A percentile compares a stretch with the other conserved stretches of the same genome.
Conservation (phyloP, 129 eudicot genomes). For the Helianthus tuberosus region DNA sequence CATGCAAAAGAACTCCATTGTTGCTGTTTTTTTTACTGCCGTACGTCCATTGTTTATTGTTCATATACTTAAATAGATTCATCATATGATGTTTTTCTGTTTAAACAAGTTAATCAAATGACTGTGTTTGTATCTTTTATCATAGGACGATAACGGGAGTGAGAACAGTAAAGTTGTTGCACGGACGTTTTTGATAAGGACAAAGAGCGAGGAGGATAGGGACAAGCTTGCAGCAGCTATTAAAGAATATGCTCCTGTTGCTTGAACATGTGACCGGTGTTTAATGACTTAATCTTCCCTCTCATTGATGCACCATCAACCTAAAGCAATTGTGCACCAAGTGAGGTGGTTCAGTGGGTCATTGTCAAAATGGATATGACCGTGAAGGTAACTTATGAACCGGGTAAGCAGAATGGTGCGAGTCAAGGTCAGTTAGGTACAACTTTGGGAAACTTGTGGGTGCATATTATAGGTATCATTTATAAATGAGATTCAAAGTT, state of each 20-base stretch:
- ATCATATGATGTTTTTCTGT: neutral
- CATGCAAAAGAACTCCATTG: constrained; percentile 74
- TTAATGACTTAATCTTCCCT: neutral
- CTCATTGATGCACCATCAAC: neutral
- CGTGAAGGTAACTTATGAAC: constrained; percentile 3
- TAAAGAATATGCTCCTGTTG: constrained; percentile 76
- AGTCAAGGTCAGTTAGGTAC: constrained; percentile 30
- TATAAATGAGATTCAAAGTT: constrained; percentile 38
- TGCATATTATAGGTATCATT: constrained; percentile 32
- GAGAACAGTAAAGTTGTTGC: constrained; percentile 59
- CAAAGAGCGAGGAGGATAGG: constrained; percentile 76
- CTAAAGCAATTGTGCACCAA: constrained; percentile 3
- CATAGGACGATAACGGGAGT: constrained; percentile 60
- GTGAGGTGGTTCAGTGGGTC: constrained; percentile 20
- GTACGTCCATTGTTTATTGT: constrained; percentile 37
- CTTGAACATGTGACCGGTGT: constrained; percentile 30
- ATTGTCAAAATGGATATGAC: constrained; percentile 13
- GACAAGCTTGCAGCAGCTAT: constrained; percentile 82
- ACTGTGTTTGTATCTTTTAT: neutral
- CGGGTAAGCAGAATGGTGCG: constrained; percentile 28
- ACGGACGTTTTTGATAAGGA: constrained; percentile 78
- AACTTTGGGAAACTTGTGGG: constrained; percentile 23
- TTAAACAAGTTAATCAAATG: neutral
- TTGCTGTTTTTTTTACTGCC: constrained; percentile 85
- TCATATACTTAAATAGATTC: constrained; percentile 7